A percentile compares a stretch with the other conserved stretches of the same genome.
Conservation (phyloP, 768 basidiomycete species). For the Hypholoma fasciculare region DNA sequence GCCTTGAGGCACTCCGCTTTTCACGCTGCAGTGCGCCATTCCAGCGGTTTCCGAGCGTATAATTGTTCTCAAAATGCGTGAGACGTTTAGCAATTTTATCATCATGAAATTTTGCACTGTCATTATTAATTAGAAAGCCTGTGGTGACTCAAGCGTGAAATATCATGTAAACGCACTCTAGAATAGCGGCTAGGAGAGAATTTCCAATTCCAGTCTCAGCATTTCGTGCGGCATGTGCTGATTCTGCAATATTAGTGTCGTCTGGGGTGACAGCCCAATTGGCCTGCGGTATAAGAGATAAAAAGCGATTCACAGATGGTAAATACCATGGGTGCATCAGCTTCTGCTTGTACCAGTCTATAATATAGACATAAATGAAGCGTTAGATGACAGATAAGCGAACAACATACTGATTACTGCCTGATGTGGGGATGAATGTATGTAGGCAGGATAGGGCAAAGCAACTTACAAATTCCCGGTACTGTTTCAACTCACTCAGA, state of each 20-base stretch:
- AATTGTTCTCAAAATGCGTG: not conserved
- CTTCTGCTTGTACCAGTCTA: conserved; percentile 21
- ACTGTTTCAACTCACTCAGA: too few relatives aligned
- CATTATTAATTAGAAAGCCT: too few relatives aligned
- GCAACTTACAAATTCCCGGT: too few relatives aligned
- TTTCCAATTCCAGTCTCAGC: conserved; percentile 10
- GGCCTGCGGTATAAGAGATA: conserved; percentile 6
- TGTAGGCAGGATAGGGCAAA: too few relatives aligned
- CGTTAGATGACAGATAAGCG: not conserved
- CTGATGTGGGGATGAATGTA: not conserved
- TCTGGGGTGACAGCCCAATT: conserved; percentile 16
- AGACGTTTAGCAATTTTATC: not conserved
- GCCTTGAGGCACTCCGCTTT: not conserved
- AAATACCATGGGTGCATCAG: conserved; percentile 16
- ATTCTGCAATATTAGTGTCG: conserved; percentile 21
- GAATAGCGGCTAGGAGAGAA: conserved; percentile 2
- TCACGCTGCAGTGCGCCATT: not conserved
- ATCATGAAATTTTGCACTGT: not conserved
- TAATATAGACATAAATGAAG: too few relatives aligned
- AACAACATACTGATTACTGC: not conserved
- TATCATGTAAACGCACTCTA: not conserved
- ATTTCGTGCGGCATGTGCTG: conserved; percentile 15
- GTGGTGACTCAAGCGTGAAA: too few relatives aligned
- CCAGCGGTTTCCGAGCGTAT: not conserved
- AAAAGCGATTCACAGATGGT: conserved; percentile 18